phyloP scores from a whole-genome alignment of 345 rosid species.

The Kernera saxatilis region DNA sequence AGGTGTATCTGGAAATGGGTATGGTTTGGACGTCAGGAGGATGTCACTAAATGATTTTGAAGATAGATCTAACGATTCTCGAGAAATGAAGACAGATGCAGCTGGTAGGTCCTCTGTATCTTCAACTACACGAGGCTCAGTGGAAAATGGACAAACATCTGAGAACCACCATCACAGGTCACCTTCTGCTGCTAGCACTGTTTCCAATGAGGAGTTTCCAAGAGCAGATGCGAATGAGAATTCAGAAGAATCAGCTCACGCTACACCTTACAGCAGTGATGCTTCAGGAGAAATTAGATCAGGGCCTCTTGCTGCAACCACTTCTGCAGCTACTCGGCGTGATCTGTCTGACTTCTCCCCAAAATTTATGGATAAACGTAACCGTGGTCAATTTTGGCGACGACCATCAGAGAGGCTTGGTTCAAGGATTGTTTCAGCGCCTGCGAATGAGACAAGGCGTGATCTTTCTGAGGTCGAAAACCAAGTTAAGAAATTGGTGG shows the following conservation, averaged over 20 bases:
- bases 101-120: slow-evolving; percentile 43
- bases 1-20: slow-evolving; percentile 46
- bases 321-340: slow-evolving; percentile 37
- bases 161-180: slow-evolving; percentile 50
- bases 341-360: slow-evolving; percentile 59
- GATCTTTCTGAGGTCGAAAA: slow-evolving; percentile 80
- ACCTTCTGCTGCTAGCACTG: slow-evolving; percentile 50
- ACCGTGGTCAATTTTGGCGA: slow-evolving; percentile 64
- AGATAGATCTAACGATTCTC: slow-evolving; percentile 47
- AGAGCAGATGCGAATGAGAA: slow-evolving; percentile 56
- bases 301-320: slow-evolving; percentile 41
- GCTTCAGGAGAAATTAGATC: slow-evolving; percentile 72
- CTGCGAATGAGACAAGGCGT: slow-evolving; percentile 53
- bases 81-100: slow-evolving; percentile 42
- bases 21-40: slow-evolving; percentile 44
- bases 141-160: slow-evolving; percentile 40
- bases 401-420: slow-evolving; percentile 75
- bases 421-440: slow-evolving; percentile 70
- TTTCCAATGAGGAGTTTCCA: slow-evolving; percentile 45
- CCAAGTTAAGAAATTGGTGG: slow-evolving; percentile 63
- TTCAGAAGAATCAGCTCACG: slow-evolving; percentile 51
- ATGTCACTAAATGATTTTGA: slow-evolving; percentile 43
- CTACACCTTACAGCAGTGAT: slow-evolving; percentile 62
- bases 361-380: slow-evolving; percentile 50
- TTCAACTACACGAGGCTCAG: slow-evolving; percentile 44